Conservation (phyloP, 2,329 filamentous ascomycete species). For the Colletotrichum higginsianum region DNA sequence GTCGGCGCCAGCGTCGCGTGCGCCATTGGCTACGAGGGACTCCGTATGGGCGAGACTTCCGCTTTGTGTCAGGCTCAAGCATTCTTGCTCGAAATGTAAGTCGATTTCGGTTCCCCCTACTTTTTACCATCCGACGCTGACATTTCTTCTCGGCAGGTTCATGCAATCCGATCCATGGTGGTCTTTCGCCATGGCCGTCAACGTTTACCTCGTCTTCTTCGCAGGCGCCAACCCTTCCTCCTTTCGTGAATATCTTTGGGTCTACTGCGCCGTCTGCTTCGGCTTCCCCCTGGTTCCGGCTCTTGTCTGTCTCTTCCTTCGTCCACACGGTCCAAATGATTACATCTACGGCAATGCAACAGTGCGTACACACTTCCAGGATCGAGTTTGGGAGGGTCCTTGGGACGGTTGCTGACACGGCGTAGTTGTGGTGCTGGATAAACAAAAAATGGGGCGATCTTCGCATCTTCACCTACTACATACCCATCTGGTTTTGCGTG, state of each 20-base stretch:
- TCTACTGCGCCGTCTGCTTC: slow-evolving; percentile 80
- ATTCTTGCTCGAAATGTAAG: slow-evolving; percentile 78
- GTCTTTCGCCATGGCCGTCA: slow-evolving; percentile 87
- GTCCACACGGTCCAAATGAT: slow-evolving; percentile 27
- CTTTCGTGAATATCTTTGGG: slow-evolving; percentile 80
- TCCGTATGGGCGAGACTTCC: slow-evolving; percentile 67
- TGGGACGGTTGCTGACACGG: neutral
- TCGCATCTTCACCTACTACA: slow-evolving; percentile 74
- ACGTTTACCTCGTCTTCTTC: slow-evolving; percentile 81
- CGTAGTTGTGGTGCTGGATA: slow-evolving; percentile 75
- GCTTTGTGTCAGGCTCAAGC: slow-evolving; percentile 74
- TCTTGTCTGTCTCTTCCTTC: slow-evolving; percentile 74
- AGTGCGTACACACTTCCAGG: slow-evolving; percentile 53
- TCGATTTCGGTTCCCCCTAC: slow-evolving; percentile 32
- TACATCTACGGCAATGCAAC: slow-evolving; percentile 70
- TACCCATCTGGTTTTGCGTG: slow-evolving; percentile 74
- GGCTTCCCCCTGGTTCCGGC: slow-evolving; percentile 79
- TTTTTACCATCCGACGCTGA: slow-evolving; percentile 4
- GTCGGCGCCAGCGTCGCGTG: slow-evolving; percentile 75
- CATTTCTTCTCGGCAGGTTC: slow-evolving; percentile 68
- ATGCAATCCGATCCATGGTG: slow-evolving; percentile 84
- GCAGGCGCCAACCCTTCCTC: slow-evolving; percentile 74
- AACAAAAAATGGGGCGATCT: slow-evolving; percentile 67
- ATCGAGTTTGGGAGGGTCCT: neutral
- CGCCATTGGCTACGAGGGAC: slow-evolving; percentile 78